These are phyloP conservation scores for Glarea lozoyensis DNA, from an alignment of 495 filamentous ascomycete genomes.

Conservation along the genomic window DNA sequence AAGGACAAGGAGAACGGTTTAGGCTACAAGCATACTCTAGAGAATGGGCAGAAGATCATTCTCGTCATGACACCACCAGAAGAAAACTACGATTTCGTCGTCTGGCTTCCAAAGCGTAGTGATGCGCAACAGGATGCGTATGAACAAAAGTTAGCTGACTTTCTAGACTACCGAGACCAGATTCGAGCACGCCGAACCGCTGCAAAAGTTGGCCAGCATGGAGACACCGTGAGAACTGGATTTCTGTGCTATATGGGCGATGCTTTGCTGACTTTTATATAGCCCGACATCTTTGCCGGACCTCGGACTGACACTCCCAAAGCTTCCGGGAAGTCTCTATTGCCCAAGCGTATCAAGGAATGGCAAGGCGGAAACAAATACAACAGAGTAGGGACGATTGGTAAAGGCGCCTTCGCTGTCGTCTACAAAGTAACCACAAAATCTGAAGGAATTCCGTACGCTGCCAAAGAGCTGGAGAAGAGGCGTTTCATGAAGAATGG, in stretches of 20 bases:
- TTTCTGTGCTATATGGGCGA: no score
- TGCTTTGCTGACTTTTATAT: no score
- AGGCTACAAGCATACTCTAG: slow-evolving; percentile 21
- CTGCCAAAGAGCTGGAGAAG: slow-evolving; percentile 89
- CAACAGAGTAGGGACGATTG: slow-evolving; percentile 70
- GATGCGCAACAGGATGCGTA: slow-evolving; percentile 12
- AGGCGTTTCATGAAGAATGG: slow-evolving; percentile 82
- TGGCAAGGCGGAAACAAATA: slow-evolving; percentile 82
- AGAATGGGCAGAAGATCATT: slow-evolving; percentile 17
- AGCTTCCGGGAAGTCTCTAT: slow-evolving; percentile 2
- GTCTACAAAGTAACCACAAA: slow-evolving; percentile 80
- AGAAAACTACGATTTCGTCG: slow-evolving; percentile 61
- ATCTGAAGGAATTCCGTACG: slow-evolving; percentile 69
- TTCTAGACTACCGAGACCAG: slow-evolving; percentile 11
- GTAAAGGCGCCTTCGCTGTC: slow-evolving; percentile 87
- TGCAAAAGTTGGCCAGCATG: background rate
- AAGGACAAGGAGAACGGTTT: slow-evolving; percentile 22
- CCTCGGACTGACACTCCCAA: slow-evolving; percentile 7
- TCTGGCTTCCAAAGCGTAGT: slow-evolving; percentile 57
- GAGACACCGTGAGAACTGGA: slow-evolving; percentile 11
- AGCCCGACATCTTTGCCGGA: slow-evolving; percentile 15
- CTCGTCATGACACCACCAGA: slow-evolving; percentile 25
- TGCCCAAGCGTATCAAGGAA: slow-evolving; percentile 30
- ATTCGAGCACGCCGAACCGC: background rate
- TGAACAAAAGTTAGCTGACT: slow-evolving; percentile 17